Percentiles rank a stretch among this genome's conserved stretches.
phyloP scores from a whole-genome alignment of 306 rosid species.

The Styphnolobium japonicum region DNA sequence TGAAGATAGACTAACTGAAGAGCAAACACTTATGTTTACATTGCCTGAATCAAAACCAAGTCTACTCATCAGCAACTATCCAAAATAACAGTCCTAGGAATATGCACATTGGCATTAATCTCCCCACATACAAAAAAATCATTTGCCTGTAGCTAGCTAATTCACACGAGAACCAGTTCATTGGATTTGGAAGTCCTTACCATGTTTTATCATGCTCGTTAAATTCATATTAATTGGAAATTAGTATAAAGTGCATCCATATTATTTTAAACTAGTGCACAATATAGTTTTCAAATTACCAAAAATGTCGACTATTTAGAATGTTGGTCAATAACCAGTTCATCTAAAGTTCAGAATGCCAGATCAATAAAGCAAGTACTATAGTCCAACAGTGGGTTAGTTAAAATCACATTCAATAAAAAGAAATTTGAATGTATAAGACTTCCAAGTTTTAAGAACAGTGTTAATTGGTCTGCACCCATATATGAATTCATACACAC shows the following conservation, averaged over 20 bases:
- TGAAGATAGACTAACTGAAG: constrained; percentile 44
- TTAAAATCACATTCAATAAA: background rate
- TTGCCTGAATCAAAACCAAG: constrained; percentile 55
- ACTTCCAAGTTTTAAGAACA: background rate
- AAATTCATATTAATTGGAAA: constrained; percentile 10
- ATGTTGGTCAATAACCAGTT: background rate
- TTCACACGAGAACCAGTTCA: constrained; percentile 1
- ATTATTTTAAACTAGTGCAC: background rate
- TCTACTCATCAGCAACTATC: constrained; percentile 23
- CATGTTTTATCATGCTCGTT: constrained; percentile 13
- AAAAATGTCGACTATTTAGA: background rate
- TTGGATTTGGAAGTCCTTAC: background rate
- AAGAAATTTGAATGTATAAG: background rate
- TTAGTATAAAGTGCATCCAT: background rate
- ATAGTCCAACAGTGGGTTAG: background rate
- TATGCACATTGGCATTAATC: background rate
- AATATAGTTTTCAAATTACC: background rate
- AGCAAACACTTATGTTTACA: constrained; percentile 51
- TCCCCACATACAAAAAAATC: background rate
- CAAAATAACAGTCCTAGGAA: background rate
- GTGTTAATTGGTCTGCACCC: background rate
- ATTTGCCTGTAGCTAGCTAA: background rate
- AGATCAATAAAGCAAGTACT: background rate
- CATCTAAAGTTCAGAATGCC: constrained; percentile 4
- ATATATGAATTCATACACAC: background rate